phyloP scores from a whole-genome alignment of 2,329 filamentous ascomycete genomes.

The Nemania serpens region DNA sequence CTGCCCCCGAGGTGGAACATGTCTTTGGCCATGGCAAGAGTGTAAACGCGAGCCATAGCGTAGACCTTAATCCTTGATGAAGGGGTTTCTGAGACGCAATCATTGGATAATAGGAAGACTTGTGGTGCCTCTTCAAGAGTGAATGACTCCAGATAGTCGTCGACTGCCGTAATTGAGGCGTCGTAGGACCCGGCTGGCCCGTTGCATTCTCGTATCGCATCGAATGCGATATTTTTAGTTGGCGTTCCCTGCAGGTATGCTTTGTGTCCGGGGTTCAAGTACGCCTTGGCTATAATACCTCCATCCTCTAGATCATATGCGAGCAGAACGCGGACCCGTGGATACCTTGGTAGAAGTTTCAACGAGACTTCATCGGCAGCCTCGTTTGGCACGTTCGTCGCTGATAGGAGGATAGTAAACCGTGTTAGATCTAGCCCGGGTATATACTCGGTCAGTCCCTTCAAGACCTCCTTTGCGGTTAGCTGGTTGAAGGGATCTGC shows the following conservation, averaged over 20 bases:
- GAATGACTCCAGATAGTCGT: conserved; percentile 6
- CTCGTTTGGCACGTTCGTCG: conserved; percentile 7
- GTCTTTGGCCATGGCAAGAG: conserved; percentile 12
- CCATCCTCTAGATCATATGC: conserved; percentile 25
- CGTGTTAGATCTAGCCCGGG: conserved; percentile 9
- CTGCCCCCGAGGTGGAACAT: conserved; percentile 11
- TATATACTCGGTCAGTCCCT: not conserved
- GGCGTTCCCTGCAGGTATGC: not conserved
- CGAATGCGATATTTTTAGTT: conserved; percentile 7
- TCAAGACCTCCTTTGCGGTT: not conserved
- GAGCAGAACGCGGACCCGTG: not conserved
- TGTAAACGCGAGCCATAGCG: not conserved
- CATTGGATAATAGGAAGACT: conserved; percentile 22
- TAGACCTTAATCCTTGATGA: conserved; percentile 18
- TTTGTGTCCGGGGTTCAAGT: conserved; percentile 11
- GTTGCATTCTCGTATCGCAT: conserved; percentile 10
- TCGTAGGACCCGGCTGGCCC: conserved; percentile 8
- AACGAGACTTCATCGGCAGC: not conserved
- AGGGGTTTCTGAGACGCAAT: conserved; percentile 12
- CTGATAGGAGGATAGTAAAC: conserved; percentile 12
- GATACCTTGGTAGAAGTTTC: conserved; percentile 6
- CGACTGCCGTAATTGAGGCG: not conserved
- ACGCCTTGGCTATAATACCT: conserved; percentile 15
- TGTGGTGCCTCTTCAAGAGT: not conserved
- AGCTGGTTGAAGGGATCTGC: conserved; percentile 14